A percentile compares a stretch with the other conserved stretches of the same genome.
phyloP scores from a whole-genome alignment of 75 land plant species.

The Cryptomeria japonica region DNA sequence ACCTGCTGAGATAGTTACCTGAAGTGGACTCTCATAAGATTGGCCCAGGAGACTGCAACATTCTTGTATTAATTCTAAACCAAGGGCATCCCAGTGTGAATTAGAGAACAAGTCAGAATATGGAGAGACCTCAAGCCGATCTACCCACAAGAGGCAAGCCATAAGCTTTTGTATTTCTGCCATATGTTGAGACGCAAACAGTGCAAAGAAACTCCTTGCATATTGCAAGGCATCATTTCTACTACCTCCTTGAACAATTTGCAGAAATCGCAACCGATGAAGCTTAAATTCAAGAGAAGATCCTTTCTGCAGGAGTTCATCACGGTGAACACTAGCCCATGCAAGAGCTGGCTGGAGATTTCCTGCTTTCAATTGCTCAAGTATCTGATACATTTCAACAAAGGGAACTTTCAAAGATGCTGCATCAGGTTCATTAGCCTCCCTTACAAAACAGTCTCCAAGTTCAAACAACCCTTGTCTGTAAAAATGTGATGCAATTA shows the following conservation, averaged over 20 bases:
- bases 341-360: slow-evolving; percentile 79
- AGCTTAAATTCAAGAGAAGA: slow-evolving; percentile 79
- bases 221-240: slow-evolving; percentile 64
- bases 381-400: slow-evolving; percentile 71
- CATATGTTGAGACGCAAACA: slow-evolving; percentile 63
- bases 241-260: slow-evolving; percentile 60
- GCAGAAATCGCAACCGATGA: slow-evolving; percentile 79
- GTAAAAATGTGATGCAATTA: slow-evolving; percentile 81
- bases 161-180: slow-evolving; percentile 76
- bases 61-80: slow-evolving; percentile 67
- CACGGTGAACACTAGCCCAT: slow-evolving; percentile 63
- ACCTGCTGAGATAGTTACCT: slow-evolving; percentile 77
- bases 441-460: slow-evolving; percentile 75
- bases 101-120: slow-evolving; percentile 72
- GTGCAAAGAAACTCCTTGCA: slow-evolving; percentile 61
- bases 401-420: slow-evolving; percentile 57
- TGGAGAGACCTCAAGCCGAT: slow-evolving; percentile 68
- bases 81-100: slow-evolving; percentile 68
- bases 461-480: slow-evolving; percentile 81
- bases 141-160: slow-evolving; percentile 67
- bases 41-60: slow-evolving; percentile 84
- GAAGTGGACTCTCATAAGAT: slow-evolving; percentile 78
- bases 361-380: slow-evolving; percentile 54
- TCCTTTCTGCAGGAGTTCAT: slow-evolving; percentile 55
- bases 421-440: slow-evolving; percentile 61